Percentiles rank a stretch among this genome's conserved stretches.
These are phyloP conservation scores for Cladophialophora yegresii DNA, from an alignment of 2,329 filamentous ascomycete genomes.

Conservation along the genomic window DNA sequence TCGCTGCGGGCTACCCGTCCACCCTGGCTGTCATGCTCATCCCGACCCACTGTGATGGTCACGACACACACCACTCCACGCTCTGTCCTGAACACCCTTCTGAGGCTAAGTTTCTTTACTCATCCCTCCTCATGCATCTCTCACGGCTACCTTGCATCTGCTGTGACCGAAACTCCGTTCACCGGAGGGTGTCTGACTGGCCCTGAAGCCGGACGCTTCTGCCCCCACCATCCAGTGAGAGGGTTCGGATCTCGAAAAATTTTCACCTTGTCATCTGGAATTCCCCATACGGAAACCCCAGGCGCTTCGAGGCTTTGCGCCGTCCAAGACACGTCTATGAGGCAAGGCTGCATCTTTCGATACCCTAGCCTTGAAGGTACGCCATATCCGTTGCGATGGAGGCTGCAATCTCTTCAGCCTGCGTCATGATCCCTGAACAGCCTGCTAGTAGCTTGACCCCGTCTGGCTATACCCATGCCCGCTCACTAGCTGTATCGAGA, in stretches of 20 bases:
- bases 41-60: constrained; percentile 9
- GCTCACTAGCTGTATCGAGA: constrained; percentile 17
- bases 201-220: constrained; percentile 16
- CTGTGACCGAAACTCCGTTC: constrained; percentile 14
- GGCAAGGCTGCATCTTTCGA: constrained; percentile 31
- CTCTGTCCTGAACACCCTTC: constrained; percentile 8
- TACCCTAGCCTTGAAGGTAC: constrained; percentile 25
- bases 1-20: constrained; percentile 23
- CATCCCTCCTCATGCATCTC: constrained; percentile 19
- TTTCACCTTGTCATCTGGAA: constrained; percentile 30
- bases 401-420: constrained; percentile 31
- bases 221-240: constrained; percentile 18
- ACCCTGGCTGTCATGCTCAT: constrained; percentile 1
- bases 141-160: constrained; percentile 22
- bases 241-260: constrained; percentile 24
- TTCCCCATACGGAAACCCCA: constrained; percentile 27
- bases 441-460: constrained; percentile 18
- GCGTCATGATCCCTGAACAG: constrained; percentile 26
- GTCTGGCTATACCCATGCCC: constrained; percentile 23
- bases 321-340: constrained; percentile 12
- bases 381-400: constrained; percentile 21
- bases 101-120: constrained; percentile 14
- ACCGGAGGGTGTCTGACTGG: constrained; percentile 15
- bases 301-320: constrained; percentile 21
- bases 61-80: constrained; percentile 10